phyloP scores from a whole-genome alignment of 75 land plant species.

The Pinus albicaulis region DNA sequence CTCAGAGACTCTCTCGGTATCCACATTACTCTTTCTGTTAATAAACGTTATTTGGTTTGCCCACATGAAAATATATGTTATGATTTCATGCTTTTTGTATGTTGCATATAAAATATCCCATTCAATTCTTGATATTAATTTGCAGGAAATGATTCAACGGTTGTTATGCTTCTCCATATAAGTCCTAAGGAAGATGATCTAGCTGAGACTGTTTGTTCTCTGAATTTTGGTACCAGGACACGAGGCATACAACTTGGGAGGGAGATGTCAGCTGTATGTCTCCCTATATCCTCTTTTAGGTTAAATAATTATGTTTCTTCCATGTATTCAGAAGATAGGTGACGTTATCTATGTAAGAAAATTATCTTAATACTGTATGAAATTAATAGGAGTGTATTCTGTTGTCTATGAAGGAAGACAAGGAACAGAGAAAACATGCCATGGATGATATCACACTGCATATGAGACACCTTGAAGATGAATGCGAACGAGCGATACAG shows the following conservation, averaged over 20 bases:
- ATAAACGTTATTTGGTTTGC: not conserved
- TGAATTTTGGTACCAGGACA: slow-evolving; percentile 68
- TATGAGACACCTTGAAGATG: slow-evolving; percentile 51
- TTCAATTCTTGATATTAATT: not conserved
- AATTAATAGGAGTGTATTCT: not conserved
- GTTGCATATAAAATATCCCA: not conserved
- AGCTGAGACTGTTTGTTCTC: slow-evolving; percentile 72
- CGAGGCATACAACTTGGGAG: slow-evolving; percentile 50
- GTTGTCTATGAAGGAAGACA: slow-evolving; percentile 36
- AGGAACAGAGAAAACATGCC: slow-evolving; percentile 32
- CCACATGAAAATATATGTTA: not conserved
- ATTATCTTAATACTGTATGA: not conserved
- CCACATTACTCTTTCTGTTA: not conserved
- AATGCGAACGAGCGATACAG: slow-evolving; percentile 39
- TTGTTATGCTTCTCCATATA: slow-evolving; percentile 78
- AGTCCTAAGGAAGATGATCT: slow-evolving; percentile 73
- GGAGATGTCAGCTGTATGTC: slow-evolving; percentile 47
- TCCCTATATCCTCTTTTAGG: not conserved
- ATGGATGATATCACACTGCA: slow-evolving; percentile 44
- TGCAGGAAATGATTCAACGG: slow-evolving; percentile 73
- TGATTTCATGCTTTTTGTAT: not conserved
- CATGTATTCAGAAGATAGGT: not conserved
- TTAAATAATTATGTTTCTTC: not conserved
- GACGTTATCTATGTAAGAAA: not conserved
- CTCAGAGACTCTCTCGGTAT: slow-evolving; percentile 81